A percentile compares a stretch with the other conserved stretches of the same genome.
Conservation (phyloP, 805 yeast genomes). For the Candida maesae region DNA sequence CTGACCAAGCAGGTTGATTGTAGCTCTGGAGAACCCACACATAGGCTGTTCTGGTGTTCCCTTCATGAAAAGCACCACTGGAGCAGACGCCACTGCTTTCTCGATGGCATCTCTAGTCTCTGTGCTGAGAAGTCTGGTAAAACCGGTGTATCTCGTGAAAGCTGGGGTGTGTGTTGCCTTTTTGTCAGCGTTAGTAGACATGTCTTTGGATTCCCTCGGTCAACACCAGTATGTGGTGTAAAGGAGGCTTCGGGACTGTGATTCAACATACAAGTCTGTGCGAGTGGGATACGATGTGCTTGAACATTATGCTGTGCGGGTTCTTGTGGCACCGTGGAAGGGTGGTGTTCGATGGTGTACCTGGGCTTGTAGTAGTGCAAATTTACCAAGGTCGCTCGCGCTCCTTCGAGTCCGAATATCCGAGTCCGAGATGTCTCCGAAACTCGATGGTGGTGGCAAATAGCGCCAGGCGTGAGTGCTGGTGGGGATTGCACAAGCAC, state of each 20-base stretch:
- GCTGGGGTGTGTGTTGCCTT: slow-evolving; percentile 9
- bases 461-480: too few species aligned
- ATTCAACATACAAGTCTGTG: slow-evolving; percentile 7
- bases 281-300: not conserved
- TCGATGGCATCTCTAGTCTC: slow-evolving; percentile 84
- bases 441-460: too few species aligned
- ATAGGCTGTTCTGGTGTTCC: slow-evolving; percentile 98
- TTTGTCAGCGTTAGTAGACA: not conserved
- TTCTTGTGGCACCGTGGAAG: too few species aligned
- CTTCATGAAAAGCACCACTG: slow-evolving; percentile 96
- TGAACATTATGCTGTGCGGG: slow-evolving; percentile 6
- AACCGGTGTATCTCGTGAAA: slow-evolving; percentile 9
- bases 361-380: too few species aligned
- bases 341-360: too few species aligned
- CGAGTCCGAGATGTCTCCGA: too few species aligned
- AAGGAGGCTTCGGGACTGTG: too few species aligned
- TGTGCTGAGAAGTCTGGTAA: slow-evolving; percentile 54
- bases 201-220: not conserved
- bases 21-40: slow-evolving; percentile 95
- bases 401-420: too few species aligned
- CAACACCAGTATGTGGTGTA: not conserved
- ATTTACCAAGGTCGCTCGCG: too few species aligned
- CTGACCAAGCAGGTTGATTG: slow-evolving; percentile 89
- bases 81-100: slow-evolving; percentile 81
- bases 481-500: too few species aligned